Conservation (phyloP, 192 early-diverging fungal species). For the Backusella circina region DNA sequence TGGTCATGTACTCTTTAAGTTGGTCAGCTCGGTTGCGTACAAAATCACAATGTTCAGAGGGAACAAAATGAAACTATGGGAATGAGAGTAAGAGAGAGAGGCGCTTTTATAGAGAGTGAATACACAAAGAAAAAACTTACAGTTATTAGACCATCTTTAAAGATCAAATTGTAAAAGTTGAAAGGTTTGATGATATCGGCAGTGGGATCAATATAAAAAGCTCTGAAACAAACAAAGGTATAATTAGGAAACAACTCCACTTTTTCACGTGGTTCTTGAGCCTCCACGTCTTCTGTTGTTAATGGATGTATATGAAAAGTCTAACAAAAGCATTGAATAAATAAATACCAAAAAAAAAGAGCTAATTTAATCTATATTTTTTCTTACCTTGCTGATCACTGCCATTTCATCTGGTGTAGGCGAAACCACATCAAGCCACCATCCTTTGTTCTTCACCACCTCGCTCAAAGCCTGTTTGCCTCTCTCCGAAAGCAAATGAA, state of each 20-base stretch:
- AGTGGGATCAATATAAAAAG: slow-evolving; percentile 58
- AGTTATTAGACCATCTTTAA: slow-evolving; percentile 69
- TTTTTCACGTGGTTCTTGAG: slow-evolving; percentile 89
- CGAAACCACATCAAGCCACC: slow-evolving; percentile 67
- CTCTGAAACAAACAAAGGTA: slow-evolving; percentile 89
- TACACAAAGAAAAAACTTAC: slow-evolving; percentile 31
- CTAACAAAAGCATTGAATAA: slow-evolving; percentile 19
- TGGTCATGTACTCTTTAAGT: slow-evolving; percentile 35
- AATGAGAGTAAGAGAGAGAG: not conserved
- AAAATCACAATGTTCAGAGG: slow-evolving; percentile 59
- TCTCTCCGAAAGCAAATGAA: not conserved
- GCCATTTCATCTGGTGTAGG: slow-evolving; percentile 56
- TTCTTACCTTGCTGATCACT: slow-evolving; percentile 49
- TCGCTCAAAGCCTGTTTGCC: slow-evolving; percentile 22
- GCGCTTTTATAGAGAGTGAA: not conserved
- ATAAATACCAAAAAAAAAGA: not conserved
- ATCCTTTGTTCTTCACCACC: slow-evolving; percentile 39
- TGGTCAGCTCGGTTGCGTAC: slow-evolving; percentile 56
- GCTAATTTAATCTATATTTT: not conserved
- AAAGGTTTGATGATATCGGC: slow-evolving; percentile 7
- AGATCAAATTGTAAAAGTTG: slow-evolving; percentile 66
- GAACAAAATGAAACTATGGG: slow-evolving; percentile 55
- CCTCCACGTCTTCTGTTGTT: slow-evolving; percentile 86
- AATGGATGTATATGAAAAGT: slow-evolving; percentile 75
- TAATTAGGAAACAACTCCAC: slow-evolving; percentile 87